Conservation (phyloP, 345 rosid species). For the Moringa oleifera region DNA sequence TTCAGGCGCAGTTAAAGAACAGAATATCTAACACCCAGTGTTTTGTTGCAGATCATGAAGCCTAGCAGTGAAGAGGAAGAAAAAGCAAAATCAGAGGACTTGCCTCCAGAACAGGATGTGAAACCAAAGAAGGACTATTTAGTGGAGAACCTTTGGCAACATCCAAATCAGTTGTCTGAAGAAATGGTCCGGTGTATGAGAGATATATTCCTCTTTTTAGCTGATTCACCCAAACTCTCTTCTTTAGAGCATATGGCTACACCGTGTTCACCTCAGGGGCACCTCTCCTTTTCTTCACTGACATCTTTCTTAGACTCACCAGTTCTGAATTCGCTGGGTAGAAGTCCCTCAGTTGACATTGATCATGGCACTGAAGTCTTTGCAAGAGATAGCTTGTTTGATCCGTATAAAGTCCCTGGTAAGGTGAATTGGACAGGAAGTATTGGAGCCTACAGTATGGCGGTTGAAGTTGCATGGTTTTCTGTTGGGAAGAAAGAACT, state of each 20-base stretch:
- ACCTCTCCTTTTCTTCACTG: conserved; percentile 32
- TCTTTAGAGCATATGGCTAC: conserved; percentile 28
- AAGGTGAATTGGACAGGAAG: conserved; percentile 36
- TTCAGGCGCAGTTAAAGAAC: background rate
- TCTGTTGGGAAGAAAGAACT: conserved; percentile 63
- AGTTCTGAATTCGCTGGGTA: conserved; percentile 21
- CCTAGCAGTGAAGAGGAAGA: conserved; percentile 22
- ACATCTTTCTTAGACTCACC: conserved; percentile 39
- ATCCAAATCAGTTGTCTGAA: conserved; percentile 55
- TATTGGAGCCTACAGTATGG: conserved; percentile 39
- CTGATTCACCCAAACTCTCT: conserved; percentile 41
- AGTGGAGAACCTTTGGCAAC: conserved; percentile 40
- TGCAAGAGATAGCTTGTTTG: conserved; percentile 20
- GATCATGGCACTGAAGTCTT: conserved; percentile 18
- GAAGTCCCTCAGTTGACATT: conserved; percentile 23
- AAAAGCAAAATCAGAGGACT: conserved; percentile 19
- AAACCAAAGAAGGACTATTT: conserved; percentile 17
- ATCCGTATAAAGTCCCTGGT: conserved; percentile 44
- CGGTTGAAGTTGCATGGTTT: conserved; percentile 54
- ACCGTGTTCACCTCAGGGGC: conserved; percentile 38
- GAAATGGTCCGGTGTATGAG: conserved; percentile 67
- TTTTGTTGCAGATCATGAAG: conserved; percentile 27
- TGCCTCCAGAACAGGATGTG: conserved; percentile 10
- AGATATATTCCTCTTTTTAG: conserved; percentile 52
- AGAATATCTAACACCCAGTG: conserved; percentile 1